Evolutionary conservation across 2,329 filamentous ascomycete genomes (phyloP), one percentile per base, ranked within the genome.

Genomic region (Fusarium buxicola): DNA sequence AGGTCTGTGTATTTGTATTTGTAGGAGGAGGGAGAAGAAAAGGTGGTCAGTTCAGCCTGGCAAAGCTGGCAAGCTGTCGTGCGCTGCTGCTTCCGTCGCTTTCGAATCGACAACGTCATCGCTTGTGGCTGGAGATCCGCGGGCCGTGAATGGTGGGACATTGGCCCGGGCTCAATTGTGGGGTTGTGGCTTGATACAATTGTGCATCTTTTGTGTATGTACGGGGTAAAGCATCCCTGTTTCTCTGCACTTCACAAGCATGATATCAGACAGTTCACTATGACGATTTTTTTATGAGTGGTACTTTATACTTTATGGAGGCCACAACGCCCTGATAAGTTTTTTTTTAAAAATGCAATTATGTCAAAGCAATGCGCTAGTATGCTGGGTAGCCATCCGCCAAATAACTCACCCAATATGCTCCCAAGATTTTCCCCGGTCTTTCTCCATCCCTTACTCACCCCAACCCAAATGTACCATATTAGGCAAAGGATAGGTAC

Each of bases 81-180:
- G 61, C 46, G 48, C 41, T 55, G 51, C 59, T 65, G 51, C 43
- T 66, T 69, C 61, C 66, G 60, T 57, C 58, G 49, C 55, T 52
- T 65, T 66, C 55, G 49, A 72, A 65, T 73, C 64, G 58, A 69
- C 72, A 74, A 76, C 74, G 74, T 76, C 74, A 76, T 76, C 72
- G 71, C 59, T 54, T 73, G 71, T 73, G 72, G 73, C 73, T 70
- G 60, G 58, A 57, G 54, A 30, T n/a, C 49, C 39, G 55, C 58
- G 36, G 52, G 54, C 54, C 48, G 58, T 49, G 50, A 51, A 30
- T 35, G 21, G 60, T 63, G 65, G 58, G 35, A 50, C 48, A 46
- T 44, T 48, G 39, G 51, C 46, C 27, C 38, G 16, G 54, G 41
- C 55, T 43, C 41, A 38, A 45, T 52, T 43, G 35, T 21, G 21